phyloP scores from a whole-genome alignment of 345 rosid genomes.

The Boechera stricta region DNA sequence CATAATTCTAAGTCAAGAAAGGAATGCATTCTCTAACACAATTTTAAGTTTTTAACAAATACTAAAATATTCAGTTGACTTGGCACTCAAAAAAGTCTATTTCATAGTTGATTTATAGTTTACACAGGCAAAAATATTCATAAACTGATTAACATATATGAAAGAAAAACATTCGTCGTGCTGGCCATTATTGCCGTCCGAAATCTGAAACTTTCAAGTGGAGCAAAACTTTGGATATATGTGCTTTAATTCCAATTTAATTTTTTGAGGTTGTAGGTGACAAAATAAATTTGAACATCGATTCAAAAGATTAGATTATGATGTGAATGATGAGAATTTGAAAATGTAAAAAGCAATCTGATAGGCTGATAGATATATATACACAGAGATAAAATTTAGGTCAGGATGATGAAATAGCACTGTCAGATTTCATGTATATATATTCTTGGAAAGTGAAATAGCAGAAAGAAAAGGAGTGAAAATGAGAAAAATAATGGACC shows the following conservation, averaged over 20 bases:
- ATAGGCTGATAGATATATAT: background rate
- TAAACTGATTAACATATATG: conserved; percentile 1
- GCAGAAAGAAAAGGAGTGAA: conserved; percentile 37
- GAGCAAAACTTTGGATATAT: background rate
- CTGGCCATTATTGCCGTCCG: conserved; percentile 30
- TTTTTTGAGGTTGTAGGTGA: background rate
- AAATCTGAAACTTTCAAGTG: conserved; percentile 26
- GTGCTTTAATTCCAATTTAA: background rate
- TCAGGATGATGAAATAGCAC: conserved; percentile 27
- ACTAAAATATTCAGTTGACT: conserved; percentile 28
- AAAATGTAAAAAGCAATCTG: background rate
- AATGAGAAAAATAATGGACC: conserved; percentile 17
- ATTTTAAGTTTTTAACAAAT: background rate
- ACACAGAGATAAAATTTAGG: background rate
- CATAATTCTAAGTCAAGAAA: conserved; percentile 23
- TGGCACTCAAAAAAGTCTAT: conserved; percentile 2
- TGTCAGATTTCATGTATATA: conserved; percentile 29
- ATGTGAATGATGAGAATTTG: conserved; percentile 1
- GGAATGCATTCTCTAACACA: conserved; percentile 11
- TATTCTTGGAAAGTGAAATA: conserved; percentile 43
- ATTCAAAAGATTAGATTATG: background rate
- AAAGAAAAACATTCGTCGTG: conserved; percentile 19
- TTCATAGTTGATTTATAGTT: background rate
- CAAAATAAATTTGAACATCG: background rate
- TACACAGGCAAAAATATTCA: background rate